Evolutionary conservation across 768 basidiomycete species (phyloP), one percentile per base, ranked within the genome.

Genomic region (Jaapia argillacea): DNA sequence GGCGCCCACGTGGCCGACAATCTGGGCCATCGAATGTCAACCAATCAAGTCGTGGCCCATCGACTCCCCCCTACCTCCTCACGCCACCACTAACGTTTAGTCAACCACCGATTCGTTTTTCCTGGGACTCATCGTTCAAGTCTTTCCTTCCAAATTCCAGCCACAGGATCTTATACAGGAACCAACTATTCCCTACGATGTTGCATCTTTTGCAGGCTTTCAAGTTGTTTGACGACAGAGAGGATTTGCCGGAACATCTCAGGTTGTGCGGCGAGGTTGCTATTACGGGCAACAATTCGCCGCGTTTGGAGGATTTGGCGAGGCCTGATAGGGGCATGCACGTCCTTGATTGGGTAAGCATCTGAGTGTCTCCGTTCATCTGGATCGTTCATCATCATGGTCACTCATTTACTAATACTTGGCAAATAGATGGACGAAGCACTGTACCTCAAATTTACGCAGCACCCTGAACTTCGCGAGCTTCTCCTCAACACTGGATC

Each of bases 181-280:
- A 74, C 24, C 64, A 64, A 42, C 58, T 60, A 33, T 90, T 79
- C 51, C 82, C 82, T 2, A 81, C 77, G 2, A 85, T 81, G 7
- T 58, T 78, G 51, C 86, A 89, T 50, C 67, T 89, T n/a, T 71
- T 77, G 43, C 84, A 89, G 59, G 84, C 85, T 6, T 64, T 83
- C 54, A 83, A 83, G 56, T 89, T 77, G 57, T 53, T 76, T 27
- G 66, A 68, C 18, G n/a, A n/a, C n/a, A 74, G 72, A 0, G 58
- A 38, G 37, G 70, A 72, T 0, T 51, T 82, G 14, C 76, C 77
- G 7, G 77, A 84, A 44, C 51, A 53, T 23, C 80, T 88, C 44
- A 68, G 82, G 42, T 51, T 47, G 10, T 63, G 62, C 46, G 54
- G 52, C n/a, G 65, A 57, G 18, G 58, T 62, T n/a, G 58, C 58